A percentile compares a stretch with the other conserved stretches of the same genome.
Conservation (phyloP, 1,284 basidiomycete genomes). For the Cystobasidiaceae sp. region DNA sequence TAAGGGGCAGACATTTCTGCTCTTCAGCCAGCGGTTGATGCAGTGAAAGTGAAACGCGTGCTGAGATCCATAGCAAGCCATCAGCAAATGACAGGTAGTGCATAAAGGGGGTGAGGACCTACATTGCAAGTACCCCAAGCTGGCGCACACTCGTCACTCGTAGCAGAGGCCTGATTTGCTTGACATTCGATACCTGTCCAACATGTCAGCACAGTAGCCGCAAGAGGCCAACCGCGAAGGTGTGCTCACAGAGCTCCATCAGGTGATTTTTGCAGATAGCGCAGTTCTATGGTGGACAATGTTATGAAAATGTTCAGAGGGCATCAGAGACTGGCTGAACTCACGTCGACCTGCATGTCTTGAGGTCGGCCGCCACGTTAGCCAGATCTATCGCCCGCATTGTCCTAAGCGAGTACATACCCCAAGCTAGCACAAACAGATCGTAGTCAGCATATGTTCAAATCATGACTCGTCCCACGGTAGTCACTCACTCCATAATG, state of each 20-base stretch:
- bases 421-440: slow-evolving; percentile 60
- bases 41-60: slow-evolving; percentile 99
- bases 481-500: slow-evolving; percentile 61
- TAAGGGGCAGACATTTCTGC: slow-evolving; percentile 94
- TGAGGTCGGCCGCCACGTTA: slow-evolving; percentile 59
- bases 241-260: slow-evolving; percentile 86
- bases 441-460: not conserved
- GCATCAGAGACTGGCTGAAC: not conserved
- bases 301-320: not conserved
- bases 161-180: slow-evolving; percentile 94
- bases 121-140: slow-evolving; percentile 99
- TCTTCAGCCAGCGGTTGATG: slow-evolving; percentile 99
- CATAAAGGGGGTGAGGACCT: slow-evolving; percentile 44
- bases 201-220: not conserved
- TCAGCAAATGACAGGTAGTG: not conserved
- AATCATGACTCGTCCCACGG: not conserved
- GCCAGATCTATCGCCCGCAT: not conserved
- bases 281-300: slow-evolving; percentile 44
- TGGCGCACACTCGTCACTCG: slow-evolving; percentile 94
- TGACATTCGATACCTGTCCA: slow-evolving; percentile 93
- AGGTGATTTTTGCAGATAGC: slow-evolving; percentile 93
- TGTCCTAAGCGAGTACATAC: slow-evolving; percentile 51
- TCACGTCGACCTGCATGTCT: slow-evolving; percentile 46
- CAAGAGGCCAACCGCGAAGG: slow-evolving; percentile 16
- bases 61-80: slow-evolving; percentile 50